phyloP scores from a whole-genome alignment of 2,329 filamentous ascomycete genomes.

The Aspergillus spinulosporus region DNA sequence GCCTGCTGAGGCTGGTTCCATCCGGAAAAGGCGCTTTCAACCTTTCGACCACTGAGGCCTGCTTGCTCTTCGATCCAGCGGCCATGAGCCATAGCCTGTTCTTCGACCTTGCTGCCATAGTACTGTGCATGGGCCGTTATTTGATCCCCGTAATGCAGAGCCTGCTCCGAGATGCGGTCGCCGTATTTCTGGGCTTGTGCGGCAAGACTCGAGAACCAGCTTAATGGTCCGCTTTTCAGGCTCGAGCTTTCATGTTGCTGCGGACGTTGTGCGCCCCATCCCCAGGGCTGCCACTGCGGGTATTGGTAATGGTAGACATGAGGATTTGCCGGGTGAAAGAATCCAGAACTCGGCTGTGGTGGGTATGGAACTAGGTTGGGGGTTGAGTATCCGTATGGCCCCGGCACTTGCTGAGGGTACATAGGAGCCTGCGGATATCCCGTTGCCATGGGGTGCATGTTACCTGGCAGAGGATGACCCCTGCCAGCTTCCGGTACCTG shows the following conservation, averaged over 20 bases:
- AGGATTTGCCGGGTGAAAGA: conserved; percentile 22
- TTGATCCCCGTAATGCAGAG: conserved; percentile 43
- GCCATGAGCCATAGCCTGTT: conserved; percentile 39
- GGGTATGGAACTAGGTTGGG: conserved; percentile 19
- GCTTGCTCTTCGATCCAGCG: conserved; percentile 43
- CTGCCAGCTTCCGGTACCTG: conserved; percentile 16
- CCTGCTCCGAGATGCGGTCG: conserved; percentile 39
- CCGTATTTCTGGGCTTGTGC: conserved; percentile 43
- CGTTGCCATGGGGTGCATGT: conserved; percentile 7
- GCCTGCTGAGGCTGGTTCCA: conserved; percentile 18
- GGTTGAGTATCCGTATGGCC: conserved; percentile 18
- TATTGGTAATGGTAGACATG: conserved; percentile 29
- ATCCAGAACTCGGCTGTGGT: conserved; percentile 26
- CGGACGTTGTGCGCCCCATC: conserved; percentile 29
- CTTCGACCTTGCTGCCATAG: conserved; percentile 41
- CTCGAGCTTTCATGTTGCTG: conserved; percentile 24
- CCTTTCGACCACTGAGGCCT: conserved; percentile 30
- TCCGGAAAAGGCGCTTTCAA: conserved; percentile 24
- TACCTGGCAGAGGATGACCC: conserved; percentile 8
- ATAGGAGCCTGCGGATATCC: conserved; percentile 15
- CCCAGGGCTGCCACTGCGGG: conserved; percentile 27
- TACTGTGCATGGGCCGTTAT: conserved; percentile 39
- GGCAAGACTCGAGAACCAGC: conserved; percentile 39
- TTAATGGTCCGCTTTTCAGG: conserved; percentile 31
- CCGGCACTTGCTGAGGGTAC: conserved; percentile 11